Evolutionary conservation across 2,329 filamentous ascomycete genomes (phyloP).

Genomic region (Neofusicoccum cordaticola): DNA sequence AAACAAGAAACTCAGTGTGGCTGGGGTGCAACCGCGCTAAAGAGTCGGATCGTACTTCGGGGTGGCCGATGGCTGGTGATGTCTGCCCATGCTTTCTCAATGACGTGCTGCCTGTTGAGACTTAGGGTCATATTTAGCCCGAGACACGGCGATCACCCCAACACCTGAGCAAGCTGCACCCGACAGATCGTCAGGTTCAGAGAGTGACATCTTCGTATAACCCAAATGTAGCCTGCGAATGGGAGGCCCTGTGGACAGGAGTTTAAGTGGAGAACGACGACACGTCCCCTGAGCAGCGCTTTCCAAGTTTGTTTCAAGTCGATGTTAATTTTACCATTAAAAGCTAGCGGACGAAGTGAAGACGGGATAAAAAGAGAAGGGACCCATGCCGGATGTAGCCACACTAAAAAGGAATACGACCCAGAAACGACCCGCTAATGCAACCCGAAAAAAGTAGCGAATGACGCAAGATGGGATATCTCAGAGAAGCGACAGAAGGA

Average conservation of each 20-base stretch:
- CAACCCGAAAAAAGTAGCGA: constrained; percentile 10
- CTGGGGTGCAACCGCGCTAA: background rate
- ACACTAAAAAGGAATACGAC: constrained; percentile 9
- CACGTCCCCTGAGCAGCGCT: background rate
- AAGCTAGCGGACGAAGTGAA: constrained; percentile 1
- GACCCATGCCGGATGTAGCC: background rate
- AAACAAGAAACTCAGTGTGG: background rate
- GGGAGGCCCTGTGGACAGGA: background rate
- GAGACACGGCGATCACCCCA: background rate
- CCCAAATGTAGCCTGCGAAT: background rate
- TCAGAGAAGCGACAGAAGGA: background rate
- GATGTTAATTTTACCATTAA: constrained; percentile 5
- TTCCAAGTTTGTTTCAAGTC: background rate
- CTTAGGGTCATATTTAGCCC: background rate
- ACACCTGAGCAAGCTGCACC: background rate
- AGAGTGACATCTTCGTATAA: background rate
- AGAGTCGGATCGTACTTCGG: background rate
- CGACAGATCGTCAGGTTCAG: background rate
- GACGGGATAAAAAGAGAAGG: background rate
- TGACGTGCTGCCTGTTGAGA: background rate
- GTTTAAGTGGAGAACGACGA: background rate
- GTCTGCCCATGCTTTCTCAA: background rate
- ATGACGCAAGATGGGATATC: constrained; percentile 9
- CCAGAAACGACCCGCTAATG: constrained; percentile 13
- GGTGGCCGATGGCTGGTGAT: background rate